Percentiles rank a stretch among this genome's conserved stretches.
Conservation (phyloP, 345 rosid genomes). For the Passiflora organensis region DNA sequence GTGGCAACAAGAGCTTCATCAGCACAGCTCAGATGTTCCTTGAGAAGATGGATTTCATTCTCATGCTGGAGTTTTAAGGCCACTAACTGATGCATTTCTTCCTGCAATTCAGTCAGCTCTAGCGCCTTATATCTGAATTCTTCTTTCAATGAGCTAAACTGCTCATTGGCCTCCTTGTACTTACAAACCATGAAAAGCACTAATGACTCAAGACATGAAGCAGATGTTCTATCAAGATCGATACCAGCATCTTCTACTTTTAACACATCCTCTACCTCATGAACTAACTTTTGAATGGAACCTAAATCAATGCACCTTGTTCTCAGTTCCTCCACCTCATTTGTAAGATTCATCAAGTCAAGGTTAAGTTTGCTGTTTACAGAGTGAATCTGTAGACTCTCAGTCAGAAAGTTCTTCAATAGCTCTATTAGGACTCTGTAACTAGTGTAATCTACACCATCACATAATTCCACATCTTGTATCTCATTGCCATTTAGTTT, state of each 20-base stretch:
- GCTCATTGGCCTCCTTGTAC: slow-evolving; percentile 45
- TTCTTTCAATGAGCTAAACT: slow-evolving; percentile 30
- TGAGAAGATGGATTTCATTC: slow-evolving; percentile 48
- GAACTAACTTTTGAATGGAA: slow-evolving; percentile 46
- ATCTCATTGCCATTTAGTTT: slow-evolving; percentile 22
- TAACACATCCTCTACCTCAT: slow-evolving; percentile 50
- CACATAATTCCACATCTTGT: slow-evolving; percentile 31
- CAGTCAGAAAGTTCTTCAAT: slow-evolving; percentile 44
- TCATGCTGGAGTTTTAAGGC: slow-evolving; percentile 53
- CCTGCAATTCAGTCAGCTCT: slow-evolving; percentile 46
- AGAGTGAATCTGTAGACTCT: slow-evolving; percentile 54
- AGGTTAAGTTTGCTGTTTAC: slow-evolving; percentile 46
- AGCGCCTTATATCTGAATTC: slow-evolving; percentile 41
- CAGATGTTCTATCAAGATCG: slow-evolving; percentile 35
- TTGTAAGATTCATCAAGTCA: slow-evolving; percentile 43
- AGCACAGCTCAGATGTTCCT: slow-evolving; percentile 41
- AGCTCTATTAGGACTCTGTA: slow-evolving; percentile 44
- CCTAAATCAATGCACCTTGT: slow-evolving; percentile 40
- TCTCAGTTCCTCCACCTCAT: slow-evolving; percentile 49
- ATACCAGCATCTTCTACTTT: slow-evolving; percentile 37
- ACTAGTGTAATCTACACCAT: slow-evolving; percentile 38
- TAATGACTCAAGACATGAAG: slow-evolving; percentile 50
- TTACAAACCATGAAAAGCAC: slow-evolving; percentile 60
- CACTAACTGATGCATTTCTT: slow-evolving; percentile 36
- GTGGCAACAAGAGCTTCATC: slow-evolving; percentile 48